Percentiles rank a stretch among this genome's conserved stretches.
Conservation (phyloP, 2,329 filamentous ascomycete genomes). For the Aspergillus transmontanensis region DNA sequence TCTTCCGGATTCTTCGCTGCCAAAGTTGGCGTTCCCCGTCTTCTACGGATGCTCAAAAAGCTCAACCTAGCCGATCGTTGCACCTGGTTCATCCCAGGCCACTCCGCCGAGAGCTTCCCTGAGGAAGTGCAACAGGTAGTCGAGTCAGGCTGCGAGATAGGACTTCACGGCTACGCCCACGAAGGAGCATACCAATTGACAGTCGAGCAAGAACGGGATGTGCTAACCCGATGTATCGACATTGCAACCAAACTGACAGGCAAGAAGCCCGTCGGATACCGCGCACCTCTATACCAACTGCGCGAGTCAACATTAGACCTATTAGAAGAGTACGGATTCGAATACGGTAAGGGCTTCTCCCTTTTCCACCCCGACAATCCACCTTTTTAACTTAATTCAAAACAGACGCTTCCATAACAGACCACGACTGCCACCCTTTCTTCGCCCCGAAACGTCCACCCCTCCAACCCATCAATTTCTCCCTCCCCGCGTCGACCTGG, state of each 20-base stretch:
- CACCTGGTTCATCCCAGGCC: slow-evolving; percentile 64
- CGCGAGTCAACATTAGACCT: slow-evolving; percentile 44
- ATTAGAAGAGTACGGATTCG: slow-evolving; percentile 44
- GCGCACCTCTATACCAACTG: slow-evolving; percentile 42
- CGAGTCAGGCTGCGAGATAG: slow-evolving; percentile 57
- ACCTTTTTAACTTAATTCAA: not conserved
- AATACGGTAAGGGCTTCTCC: slow-evolving; percentile 36
- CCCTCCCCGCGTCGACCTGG: slow-evolving; percentile 45
- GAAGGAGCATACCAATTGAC: slow-evolving; percentile 72
- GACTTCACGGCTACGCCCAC: slow-evolving; percentile 64
- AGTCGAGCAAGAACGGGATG: slow-evolving; percentile 70
- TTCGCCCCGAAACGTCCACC: slow-evolving; percentile 41
- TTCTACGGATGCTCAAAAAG: slow-evolving; percentile 58
- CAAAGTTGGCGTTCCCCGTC: slow-evolving; percentile 58
- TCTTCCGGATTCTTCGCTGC: slow-evolving; percentile 59
- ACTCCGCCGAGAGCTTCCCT: slow-evolving; percentile 61
- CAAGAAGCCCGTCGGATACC: slow-evolving; percentile 60
- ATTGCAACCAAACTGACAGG: slow-evolving; percentile 72
- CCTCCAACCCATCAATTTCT: slow-evolving; percentile 46
- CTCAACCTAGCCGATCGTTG: slow-evolving; percentile 54
- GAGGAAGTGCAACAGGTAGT: slow-evolving; percentile 53
- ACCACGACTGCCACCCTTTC: slow-evolving; percentile 47
- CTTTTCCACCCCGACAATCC: not conserved
- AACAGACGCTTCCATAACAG: slow-evolving; percentile 44
- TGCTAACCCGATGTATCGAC: slow-evolving; percentile 73